Evolutionary conservation across 2,329 filamentous ascomycete species (phyloP), one percentile per base, ranked within the genome.

Genomic region (Colletotrichum falcatum): DNA sequence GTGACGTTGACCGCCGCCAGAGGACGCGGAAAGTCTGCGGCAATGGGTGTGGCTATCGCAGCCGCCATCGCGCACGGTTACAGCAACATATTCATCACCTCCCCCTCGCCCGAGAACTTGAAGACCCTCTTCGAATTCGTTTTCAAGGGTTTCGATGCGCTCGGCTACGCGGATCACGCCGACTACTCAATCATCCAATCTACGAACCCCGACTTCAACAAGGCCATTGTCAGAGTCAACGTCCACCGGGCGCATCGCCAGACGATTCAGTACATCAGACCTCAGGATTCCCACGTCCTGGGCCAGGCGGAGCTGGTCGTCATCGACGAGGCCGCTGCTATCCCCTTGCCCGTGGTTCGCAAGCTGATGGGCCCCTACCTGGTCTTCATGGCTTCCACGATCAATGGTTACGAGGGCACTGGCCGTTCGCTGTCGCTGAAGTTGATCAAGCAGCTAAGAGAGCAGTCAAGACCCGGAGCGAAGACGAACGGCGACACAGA

Each of bases 1-100:
- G 96, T 99, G 44, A 93, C 96, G 0, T 81, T 99, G 75, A 99
- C 96, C 14, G 96, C 96, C 23, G 95, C 92, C 46, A 91, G 96
- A 90, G 96, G 96, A 81, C 91, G 96, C 77, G 96, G 96, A 82
- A 99, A 99, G 83, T 99, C 96, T 26, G 97, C 96, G 23, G 96
- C 96, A 33, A 88, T 99, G 77, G 96, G 96, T 82, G 91, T 99
- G 61, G 94, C 96, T 3, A 92, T 99, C 53, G 96, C 96, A 4
- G 94, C 96, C 3, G 97, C 97, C 1, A 89, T 99, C 54, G 95
- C 96, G 1, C 93, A 98, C 78, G 96, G 96, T 33, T 99, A 99
- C 82, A 97, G 94, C 85, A 99, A 99, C 81, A 97, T 99, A 77
- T 99, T 99, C 83, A 97, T 99, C 79, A 99, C 96, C 1, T 98